Conservation (phyloP, 1,139 yeast genomes). For the Lodderomyces orthopsilosis region DNA sequence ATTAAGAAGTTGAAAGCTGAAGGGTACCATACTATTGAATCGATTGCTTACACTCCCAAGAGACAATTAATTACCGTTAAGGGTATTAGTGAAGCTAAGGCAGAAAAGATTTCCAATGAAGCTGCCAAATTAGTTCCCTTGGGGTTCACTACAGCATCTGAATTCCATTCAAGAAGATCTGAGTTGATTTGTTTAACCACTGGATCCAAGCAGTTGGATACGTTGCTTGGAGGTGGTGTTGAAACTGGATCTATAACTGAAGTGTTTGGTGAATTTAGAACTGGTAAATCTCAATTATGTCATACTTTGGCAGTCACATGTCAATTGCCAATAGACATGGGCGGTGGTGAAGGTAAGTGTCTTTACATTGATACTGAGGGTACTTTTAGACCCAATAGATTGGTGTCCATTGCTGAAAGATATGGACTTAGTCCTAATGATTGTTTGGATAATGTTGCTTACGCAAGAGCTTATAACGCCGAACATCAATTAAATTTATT, state of each 20-base stretch:
- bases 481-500: slow-evolving; percentile 90
- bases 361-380: slow-evolving; percentile 96
- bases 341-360: slow-evolving; percentile 99
- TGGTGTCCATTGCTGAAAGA: slow-evolving; percentile 86
- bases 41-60: slow-evolving; percentile 86
- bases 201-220: slow-evolving; percentile 92
- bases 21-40: slow-evolving; percentile 86
- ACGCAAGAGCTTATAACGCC: slow-evolving; percentile 95
- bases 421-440: slow-evolving; percentile 94
- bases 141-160: slow-evolving; percentile 98
- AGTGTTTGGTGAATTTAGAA: slow-evolving; percentile 94
- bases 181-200: slow-evolving; percentile 92
- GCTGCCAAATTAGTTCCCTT: slow-evolving; percentile 88
- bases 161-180: slow-evolving; percentile 84
- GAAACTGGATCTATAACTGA: slow-evolving; percentile 98
- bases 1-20: slow-evolving; percentile 76
- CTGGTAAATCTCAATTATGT: slow-evolving; percentile 96
- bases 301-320: slow-evolving; percentile 97
- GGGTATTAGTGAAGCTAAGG: slow-evolving; percentile 95
- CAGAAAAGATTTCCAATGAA: slow-evolving; percentile 77
- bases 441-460: slow-evolving; percentile 93
- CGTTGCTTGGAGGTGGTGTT: slow-evolving; percentile 92
- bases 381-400: slow-evolving; percentile 88
- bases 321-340: slow-evolving; percentile 94
- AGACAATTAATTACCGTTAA: slow-evolving; percentile 73